Evolutionary conservation across 805 yeast species (phyloP).

Genomic region (Komagataella kurtzmanii): DNA sequence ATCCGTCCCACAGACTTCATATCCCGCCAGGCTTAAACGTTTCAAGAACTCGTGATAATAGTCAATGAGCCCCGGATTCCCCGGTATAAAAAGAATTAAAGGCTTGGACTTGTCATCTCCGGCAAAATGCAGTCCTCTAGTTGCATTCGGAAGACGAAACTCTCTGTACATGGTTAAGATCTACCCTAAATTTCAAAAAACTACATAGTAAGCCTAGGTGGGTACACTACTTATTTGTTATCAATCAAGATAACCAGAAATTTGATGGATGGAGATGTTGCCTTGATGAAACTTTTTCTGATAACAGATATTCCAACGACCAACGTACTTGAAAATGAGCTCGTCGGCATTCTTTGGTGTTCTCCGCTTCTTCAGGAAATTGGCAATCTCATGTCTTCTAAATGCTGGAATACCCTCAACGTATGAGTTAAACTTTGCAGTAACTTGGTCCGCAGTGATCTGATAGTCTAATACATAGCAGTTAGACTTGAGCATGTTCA

Average conservation of each 20-base stretch:
- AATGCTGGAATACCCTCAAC: slow-evolving; percentile 10
- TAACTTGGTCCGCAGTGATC: background rate
- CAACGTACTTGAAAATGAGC: slow-evolving; percentile 4
- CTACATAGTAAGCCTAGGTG: background rate
- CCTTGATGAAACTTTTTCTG: background rate
- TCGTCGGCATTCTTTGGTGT: background rate
- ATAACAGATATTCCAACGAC: slow-evolving; percentile 13
- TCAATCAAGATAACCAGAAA: background rate
- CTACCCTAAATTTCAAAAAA: background rate
- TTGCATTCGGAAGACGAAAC: background rate
- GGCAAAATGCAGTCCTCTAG: background rate
- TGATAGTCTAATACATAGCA: background rate
- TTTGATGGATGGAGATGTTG: background rate
- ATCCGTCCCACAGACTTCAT: background rate
- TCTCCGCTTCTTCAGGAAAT: background rate
- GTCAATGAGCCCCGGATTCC: slow-evolving; percentile 64
- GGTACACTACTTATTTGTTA: background rate
- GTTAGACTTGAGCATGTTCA: background rate
- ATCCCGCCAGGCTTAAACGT: background rate
- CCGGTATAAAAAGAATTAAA: slow-evolving; percentile 52
- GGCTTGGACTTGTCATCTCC: slow-evolving; percentile 9
- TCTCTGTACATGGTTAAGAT: background rate
- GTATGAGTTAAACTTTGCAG: slow-evolving; percentile 6
- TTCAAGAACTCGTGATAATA: slow-evolving; percentile 45
- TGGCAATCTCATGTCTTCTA: slow-evolving; percentile 4